These are phyloP conservation scores for Fusarium sp. DNA, from an alignment of 2,329 filamentous ascomycete genomes.

Conservation along the genomic window DNA sequence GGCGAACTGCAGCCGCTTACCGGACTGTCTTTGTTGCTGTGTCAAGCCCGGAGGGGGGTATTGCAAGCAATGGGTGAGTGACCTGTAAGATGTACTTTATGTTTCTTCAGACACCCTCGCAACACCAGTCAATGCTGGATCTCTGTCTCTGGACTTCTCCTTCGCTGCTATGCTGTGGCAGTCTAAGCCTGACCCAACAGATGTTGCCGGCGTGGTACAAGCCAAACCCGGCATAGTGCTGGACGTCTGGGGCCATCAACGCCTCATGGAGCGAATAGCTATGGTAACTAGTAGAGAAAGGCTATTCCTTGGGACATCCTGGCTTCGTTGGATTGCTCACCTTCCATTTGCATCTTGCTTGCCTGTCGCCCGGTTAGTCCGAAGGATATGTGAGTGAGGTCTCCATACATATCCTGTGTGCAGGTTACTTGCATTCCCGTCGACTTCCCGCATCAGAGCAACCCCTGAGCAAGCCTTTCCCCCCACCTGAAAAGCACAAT, in stretches of 20 bases:
- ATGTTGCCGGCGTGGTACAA: constrained; percentile 30
- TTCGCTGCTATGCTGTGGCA: constrained; percentile 24
- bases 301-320: background rate
- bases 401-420: background rate
- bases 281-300: background rate
- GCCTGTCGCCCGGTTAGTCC: background rate
- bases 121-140: background rate
- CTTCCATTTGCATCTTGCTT: background rate
- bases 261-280: background rate
- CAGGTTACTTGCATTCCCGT: background rate
- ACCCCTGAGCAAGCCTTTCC: too few species aligned
- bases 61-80: background rate
- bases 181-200: constrained; percentile 7
- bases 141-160: background rate
- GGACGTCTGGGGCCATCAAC: constrained; percentile 6
- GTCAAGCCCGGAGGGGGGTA: constrained; percentile 11
- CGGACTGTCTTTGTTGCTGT: constrained; percentile 21
- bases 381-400: background rate
- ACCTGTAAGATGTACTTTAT: constrained; percentile 1
- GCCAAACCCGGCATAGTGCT: constrained; percentile 2
- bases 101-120: background rate
- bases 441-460: background rate
- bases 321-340: too few species aligned
- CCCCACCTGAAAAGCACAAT: too few species aligned
- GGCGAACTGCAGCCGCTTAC: constrained; percentile 9